Base-by-base conservation (phyloP, 257 asterid genomes). In the Catharanthus roseus region DNA sequence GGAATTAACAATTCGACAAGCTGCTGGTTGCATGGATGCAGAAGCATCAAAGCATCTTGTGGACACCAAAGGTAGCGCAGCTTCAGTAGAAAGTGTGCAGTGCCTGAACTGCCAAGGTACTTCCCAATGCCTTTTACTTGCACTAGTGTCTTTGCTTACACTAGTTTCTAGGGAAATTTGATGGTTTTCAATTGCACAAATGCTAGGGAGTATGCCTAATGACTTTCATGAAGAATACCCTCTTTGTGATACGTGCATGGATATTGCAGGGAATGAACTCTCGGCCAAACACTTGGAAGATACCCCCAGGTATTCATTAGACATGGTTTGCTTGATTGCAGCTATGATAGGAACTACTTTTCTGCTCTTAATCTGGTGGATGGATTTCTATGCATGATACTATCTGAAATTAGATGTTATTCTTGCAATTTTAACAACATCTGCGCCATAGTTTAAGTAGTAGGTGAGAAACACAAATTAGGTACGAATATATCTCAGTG, bases 51-150 rank as follows among this genome's bases (percentile, higher is more conserved):
- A 62, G 28, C 67, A 3, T 10, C 67, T 28, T 19, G 28, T 34
- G 41, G 67, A 62, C 15, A 34, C 3, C 45, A 62, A 34, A 62
- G 23, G 47, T 21, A 34, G 45, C 67, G 19, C 18, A 1, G 67
- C 26, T 34, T 18, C 67, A 19, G 29, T 3, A 19, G 42, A 66
- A 6, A 50, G 79, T 72, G 77, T 75, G 60, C 72, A 75, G 77
- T 88, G 95, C 81, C 76, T 80, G 65, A 80, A 75, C 49, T 90
- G 96, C 80, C 83, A 88, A 86, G 96, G 98, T 92, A 72, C 74
- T 66, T 39, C 34, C 64, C 21, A 50, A 24, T 70, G 34, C 34
- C 70, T 44, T 36, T 74, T 50, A 31, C 29, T 69, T 28, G 16
- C 11, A n/a, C 33, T 3, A 12, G 1, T 45, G 7, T 0, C 31